phyloP scores from a whole-genome alignment of 2,329 filamentous ascomycete species.

The Gyromitra esculenta region DNA sequence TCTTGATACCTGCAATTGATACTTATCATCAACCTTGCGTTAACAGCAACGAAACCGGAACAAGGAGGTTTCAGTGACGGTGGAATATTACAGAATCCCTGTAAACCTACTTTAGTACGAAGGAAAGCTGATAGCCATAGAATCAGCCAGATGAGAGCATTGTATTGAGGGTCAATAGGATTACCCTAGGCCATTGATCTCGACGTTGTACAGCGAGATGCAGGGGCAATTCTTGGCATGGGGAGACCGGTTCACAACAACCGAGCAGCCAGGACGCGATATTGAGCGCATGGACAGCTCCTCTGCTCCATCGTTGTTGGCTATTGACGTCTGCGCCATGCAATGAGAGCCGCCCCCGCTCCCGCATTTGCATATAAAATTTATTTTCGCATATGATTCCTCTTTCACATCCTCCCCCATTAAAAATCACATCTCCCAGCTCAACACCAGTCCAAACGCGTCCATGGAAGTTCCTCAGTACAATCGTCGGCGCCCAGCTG shows the following conservation, averaged over 20 bases:
- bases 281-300: slow-evolving; percentile 41
- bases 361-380: slow-evolving; percentile 43
- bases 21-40: not conserved
- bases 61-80: not conserved
- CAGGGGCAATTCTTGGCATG: slow-evolving; percentile 46
- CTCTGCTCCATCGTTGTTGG: slow-evolving; percentile 36
- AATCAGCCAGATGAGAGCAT: not conserved
- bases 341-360: slow-evolving; percentile 45
- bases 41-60: not conserved
- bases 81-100: not conserved
- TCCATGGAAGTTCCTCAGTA: slow-evolving; percentile 49
- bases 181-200: not conserved
- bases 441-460: slow-evolving; percentile 37
- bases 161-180: not conserved
- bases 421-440: slow-evolving; percentile 21
- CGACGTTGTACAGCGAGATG: slow-evolving; percentile 41
- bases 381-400: slow-evolving; percentile 37
- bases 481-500: slow-evolving; percentile 43
- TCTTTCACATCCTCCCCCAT: slow-evolving; percentile 37
- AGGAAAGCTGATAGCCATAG: not conserved
- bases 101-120: not conserved
- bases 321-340: slow-evolving; percentile 37
- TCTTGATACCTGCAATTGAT: not conserved
- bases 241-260: slow-evolving; percentile 46
- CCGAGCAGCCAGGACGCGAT: slow-evolving; percentile 44